Percentiles rank a stretch among this genome's conserved stretches.
These are phyloP conservation scores for Dalbergia cochinchinensis DNA, from an alignment of 306 rosid genomes.

Conservation along the genomic window DNA sequence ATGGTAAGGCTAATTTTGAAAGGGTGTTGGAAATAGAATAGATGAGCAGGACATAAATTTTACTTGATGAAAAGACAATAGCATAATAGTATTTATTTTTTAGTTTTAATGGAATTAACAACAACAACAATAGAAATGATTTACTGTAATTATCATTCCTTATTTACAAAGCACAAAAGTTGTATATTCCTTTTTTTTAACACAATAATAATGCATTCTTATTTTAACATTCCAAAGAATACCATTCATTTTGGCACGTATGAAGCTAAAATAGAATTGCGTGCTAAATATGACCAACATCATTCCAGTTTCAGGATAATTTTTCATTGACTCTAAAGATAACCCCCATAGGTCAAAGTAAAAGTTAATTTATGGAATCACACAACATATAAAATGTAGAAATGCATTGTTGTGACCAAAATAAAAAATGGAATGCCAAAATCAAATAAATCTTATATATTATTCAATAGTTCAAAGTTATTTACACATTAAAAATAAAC, in stretches of 20 bases:
- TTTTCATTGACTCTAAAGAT: background rate
- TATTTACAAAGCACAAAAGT: background rate
- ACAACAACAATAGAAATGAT: background rate
- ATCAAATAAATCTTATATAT: background rate
- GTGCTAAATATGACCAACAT: background rate
- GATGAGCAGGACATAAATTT: too few relatives aligned
- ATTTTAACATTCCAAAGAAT: background rate
- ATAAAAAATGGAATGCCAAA: conserved; percentile 9
- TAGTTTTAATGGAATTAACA: too few relatives aligned
- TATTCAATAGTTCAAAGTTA: too few relatives aligned
- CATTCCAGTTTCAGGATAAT: background rate
- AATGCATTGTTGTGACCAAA: background rate
- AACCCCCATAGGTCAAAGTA: background rate
- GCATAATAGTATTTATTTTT: too few relatives aligned
- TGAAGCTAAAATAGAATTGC: background rate
- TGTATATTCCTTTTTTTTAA: background rate
- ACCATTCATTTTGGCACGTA: background rate
- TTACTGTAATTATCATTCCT: background rate
- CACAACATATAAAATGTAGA: conserved; percentile 26
- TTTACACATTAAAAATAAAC: too few relatives aligned
- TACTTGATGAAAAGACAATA: too few relatives aligned
- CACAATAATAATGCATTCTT: background rate
- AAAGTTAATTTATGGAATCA: background rate
- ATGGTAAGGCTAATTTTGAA: too few relatives aligned
- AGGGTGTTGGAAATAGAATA: too few relatives aligned